Evolutionary conservation across 2,329 filamentous ascomycete species (phyloP).

Genomic region (Verticillium nubilum): DNA sequence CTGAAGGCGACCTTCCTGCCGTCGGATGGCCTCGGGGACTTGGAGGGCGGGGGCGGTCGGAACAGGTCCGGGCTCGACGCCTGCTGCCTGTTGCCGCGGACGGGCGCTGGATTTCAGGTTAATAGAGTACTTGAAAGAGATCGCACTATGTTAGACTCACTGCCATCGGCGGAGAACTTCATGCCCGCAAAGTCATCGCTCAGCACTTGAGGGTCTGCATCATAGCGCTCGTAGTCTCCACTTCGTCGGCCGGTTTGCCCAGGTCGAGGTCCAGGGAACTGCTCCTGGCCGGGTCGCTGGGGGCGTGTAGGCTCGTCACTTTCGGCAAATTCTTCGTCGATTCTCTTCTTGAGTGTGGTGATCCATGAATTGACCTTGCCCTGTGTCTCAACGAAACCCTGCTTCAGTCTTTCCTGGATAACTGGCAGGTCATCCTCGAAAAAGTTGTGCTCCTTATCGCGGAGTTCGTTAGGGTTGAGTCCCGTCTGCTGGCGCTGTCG

Average conservation of each 20-base stretch:
- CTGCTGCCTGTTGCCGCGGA: slow-evolving; percentile 49
- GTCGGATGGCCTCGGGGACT: slow-evolving; percentile 42
- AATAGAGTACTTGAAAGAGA: slow-evolving; percentile 7
- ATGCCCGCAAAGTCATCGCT: slow-evolving; percentile 81
- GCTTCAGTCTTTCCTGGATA: slow-evolving; percentile 86
- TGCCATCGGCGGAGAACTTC: slow-evolving; percentile 56
- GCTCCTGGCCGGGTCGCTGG: slow-evolving; percentile 22
- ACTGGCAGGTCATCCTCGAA: slow-evolving; percentile 93
- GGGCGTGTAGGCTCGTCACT: slow-evolving; percentile 46
- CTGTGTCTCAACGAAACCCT: slow-evolving; percentile 93
- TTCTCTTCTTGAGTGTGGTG: slow-evolving; percentile 81
- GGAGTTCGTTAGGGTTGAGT: slow-evolving; percentile 31
- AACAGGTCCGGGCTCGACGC: slow-evolving; percentile 75
- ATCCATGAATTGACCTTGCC: slow-evolving; percentile 92
- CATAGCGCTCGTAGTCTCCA: slow-evolving; percentile 85
- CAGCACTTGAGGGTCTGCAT: slow-evolving; percentile 86
- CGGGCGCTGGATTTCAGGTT: slow-evolving; percentile 39
- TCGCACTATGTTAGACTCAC: slow-evolving; percentile 35
- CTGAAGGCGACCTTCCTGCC: slow-evolving; percentile 53
- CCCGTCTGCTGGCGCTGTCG: slow-evolving; percentile 38
- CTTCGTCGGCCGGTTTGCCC: slow-evolving; percentile 65
- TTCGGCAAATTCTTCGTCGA: slow-evolving; percentile 83
- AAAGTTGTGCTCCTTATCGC: slow-evolving; percentile 79
- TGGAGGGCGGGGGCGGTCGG: slow-evolving; percentile 55
- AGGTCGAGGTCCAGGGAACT: slow-evolving; percentile 36